These are phyloP conservation scores for Zelonia costaricensis DNA, from an alignment of 208 protist species.

Conservation along the genomic window DNA sequence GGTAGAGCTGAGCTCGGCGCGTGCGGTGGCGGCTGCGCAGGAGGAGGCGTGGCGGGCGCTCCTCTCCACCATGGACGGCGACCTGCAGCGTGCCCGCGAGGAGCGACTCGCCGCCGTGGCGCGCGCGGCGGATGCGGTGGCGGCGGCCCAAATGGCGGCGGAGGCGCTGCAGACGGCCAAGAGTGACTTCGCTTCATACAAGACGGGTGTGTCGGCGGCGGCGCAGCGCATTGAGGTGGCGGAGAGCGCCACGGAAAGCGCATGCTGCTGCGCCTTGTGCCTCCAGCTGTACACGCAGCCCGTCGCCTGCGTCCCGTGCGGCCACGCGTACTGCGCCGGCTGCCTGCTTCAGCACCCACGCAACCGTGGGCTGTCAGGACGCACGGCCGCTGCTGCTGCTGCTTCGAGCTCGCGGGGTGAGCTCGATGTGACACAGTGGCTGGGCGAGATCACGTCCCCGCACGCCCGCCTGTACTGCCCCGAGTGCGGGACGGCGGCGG, in stretches of 20 bases:
- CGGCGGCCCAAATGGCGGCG: conserved; percentile 7
- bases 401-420: neutral
- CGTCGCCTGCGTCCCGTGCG: conserved; percentile 83
- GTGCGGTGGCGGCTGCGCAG: neutral
- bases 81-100: conserved; percentile 1
- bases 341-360: conserved; percentile 59
- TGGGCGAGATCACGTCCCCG: neutral
- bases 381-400: neutral
- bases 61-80: neutral
- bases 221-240: conserved; percentile 59
- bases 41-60: neutral
- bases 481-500: conserved; percentile 30
- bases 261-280: conserved; percentile 71
- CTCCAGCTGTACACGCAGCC: conserved; percentile 59
- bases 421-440: conserved; percentile 20
- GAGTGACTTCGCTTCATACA: conserved; percentile 10
- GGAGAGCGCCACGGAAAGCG: conserved; percentile 79
- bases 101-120: neutral
- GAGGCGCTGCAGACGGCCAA: neutral
- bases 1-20: neutral
- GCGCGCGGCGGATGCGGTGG: neutral
- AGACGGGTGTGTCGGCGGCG: conserved; percentile 32
- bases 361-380: conserved; percentile 32
- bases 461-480: conserved; percentile 33
- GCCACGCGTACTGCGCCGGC: conserved; percentile 76